Base-by-base conservation (phyloP, 345 rosid genomes). In the Bruguiera gymnorhiza region DNA sequence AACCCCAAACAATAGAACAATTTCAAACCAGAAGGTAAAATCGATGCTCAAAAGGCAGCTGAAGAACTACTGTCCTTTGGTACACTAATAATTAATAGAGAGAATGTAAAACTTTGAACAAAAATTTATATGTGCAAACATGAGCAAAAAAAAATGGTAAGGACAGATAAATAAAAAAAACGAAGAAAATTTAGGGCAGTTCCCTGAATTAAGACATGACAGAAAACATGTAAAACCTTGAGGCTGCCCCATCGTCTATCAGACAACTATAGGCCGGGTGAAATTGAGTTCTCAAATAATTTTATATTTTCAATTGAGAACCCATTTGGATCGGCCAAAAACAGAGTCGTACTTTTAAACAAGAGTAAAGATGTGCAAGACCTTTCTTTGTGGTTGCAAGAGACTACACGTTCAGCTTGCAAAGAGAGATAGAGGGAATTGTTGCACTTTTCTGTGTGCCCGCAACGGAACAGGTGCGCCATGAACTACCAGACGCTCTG, bases 291-390 rank as follows among this genome's bases (percentile, higher is more conserved):
- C 80, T 34, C 21, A 53, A 18, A 43, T 43, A 43, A 43, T 13
- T 7, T 1, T 55, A 59, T 39, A 13, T 0, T 11, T 34, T 19
- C 62, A 15, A 18, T 30, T 51, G 37, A 70, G 70, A 67, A 59
- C 80, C 68, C 82, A 73, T 81, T 81, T 43, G 84, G 84, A 81
- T 78, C 78, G 82, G 80, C 80, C 85, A 63, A 60, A 72, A 13
- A 46, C 52, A 2, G 21, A 56, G n/a, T 27, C 0, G 7, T 37
- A 63, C 11, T 21, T 21, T 6, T 31, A 10, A 19, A 8, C 39
- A 3, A 3, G 6, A 4, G 26, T 15, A 43, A n/a, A 0, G 6
- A 53, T 29, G 19, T 57, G 4, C 36, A 46, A n/a, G 32, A 69
- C 75, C 80, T 70, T 70, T 64, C 46, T 50, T 39, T 31, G 51